Evolutionary conservation across 306 rosid species (phyloP), one percentile per base, ranked within the genome.

Genomic region (Pachyrhizus erosus): DNA sequence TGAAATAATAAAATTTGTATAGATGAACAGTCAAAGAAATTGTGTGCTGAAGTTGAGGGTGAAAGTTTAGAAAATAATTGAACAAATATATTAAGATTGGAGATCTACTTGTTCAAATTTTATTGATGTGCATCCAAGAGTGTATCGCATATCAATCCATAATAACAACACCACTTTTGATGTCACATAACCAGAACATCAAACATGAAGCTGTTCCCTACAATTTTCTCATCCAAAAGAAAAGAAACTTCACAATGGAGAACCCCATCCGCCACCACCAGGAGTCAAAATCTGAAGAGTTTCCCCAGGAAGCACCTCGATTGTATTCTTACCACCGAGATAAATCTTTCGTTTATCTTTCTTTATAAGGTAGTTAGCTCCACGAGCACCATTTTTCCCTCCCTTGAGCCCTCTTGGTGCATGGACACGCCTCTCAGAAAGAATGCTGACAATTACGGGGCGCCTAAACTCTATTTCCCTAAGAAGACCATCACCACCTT

Each of bases 241-340:
- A n/a, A 5, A 52, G 46, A 73, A 66, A 46, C 29, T 26, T 75
- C 76, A 79, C 82, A 67, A 18, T 11, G 87, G 83, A 84, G 84
- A 88, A 60, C 98, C 98, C 92, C 97, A 93, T 84, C 97, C 98
- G 27, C 98, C 98, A 52, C 98, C 99, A 73, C 98, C 99, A 46
- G 99, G 99, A 72, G 97, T 95, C 75, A 89, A 87, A 77, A 95
- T 91, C 88, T 88, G 96, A 74, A 95, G 90, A 85, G 82, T 88
- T 80, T 95, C 98, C 60, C 99, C 98, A 0, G 98, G 89, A 77
- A 84, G 87, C 80, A 88, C 92, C 58, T 76, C 81, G 55, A 91
- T 86, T 4, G 94, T 83, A 76, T 93, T 95, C 88, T 95, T 95
- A 42, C 99, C 99, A 7, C 99, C 98, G 8, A 95, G 92, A 84